phyloP scores from a whole-genome alignment of 352 stramenopile species.

The Phytophthora macrochlamydospora region DNA sequence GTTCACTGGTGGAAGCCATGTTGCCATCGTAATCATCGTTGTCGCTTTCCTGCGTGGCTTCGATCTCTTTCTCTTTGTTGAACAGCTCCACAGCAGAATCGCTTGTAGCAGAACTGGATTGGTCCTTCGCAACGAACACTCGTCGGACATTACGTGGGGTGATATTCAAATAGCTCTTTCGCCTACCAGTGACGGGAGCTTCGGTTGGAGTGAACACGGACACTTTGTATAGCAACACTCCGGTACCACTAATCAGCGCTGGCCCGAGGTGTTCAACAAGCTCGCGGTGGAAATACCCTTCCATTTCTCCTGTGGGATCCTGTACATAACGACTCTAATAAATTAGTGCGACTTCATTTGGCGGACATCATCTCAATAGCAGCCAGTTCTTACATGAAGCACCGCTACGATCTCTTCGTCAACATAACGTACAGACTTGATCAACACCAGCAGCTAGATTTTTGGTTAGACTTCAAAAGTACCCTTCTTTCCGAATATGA shows the following conservation, averaged over 20 bases:
- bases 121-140: slow-evolving; percentile 49
- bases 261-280: slow-evolving; percentile 75
- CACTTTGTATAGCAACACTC: slow-evolving; percentile 70
- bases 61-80: slow-evolving; percentile 50
- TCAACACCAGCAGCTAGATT: slow-evolving; percentile 62
- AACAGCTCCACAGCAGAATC: slow-evolving; percentile 52
- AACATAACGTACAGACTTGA: slow-evolving; percentile 84
- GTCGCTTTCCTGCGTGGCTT: slow-evolving; percentile 41
- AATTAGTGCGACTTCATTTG: background rate
- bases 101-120: slow-evolving; percentile 21
- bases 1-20: slow-evolving; percentile 25
- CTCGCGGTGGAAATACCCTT: slow-evolving; percentile 84
- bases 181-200: slow-evolving; percentile 43
- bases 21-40: slow-evolving; percentile 36
- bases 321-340: slow-evolving; percentile 20
- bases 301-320: slow-evolving; percentile 79
- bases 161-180: slow-evolving; percentile 77
- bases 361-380: background rate
- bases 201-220: slow-evolving; percentile 70
- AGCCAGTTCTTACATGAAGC: slow-evolving; percentile 51
- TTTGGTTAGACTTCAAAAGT: background rate
- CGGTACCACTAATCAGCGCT: slow-evolving; percentile 52
- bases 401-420: slow-evolving; percentile 83
- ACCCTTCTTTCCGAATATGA: background rate
- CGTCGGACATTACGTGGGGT: slow-evolving; percentile 64